Base-by-base conservation (phyloP, 2,329 filamentous ascomycete species). In the Pezicula radicicola region DNA sequence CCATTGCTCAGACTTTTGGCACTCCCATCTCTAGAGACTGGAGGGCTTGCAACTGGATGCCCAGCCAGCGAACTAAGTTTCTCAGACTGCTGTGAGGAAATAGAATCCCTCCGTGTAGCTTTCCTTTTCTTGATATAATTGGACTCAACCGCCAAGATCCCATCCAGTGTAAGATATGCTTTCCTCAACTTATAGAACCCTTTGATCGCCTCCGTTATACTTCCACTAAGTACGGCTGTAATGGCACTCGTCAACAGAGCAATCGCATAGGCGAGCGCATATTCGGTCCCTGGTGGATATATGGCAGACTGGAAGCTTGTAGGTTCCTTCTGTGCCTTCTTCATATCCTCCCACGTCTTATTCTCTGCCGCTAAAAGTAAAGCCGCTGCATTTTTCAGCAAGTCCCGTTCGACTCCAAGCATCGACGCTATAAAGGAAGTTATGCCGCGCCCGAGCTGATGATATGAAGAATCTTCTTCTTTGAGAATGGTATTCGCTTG, bases 141-240 rank as follows among this genome's bases (percentile, higher is more conserved):
- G 21, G 79, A 79, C 70, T 96, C 92, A 33, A 86, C 81, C 54
- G 88, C 80, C 65, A 92, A 78, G 50, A 99, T 89, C 9, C 78
- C 79, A 63, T 96, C 88, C 3, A 99, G 75, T 0, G 91, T 87
- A 37, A 91, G 74, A 63, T 89, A 97, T 0, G 93, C 93, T 67
- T 95, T 96, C 55, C 93, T 80, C 60, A 97, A 72, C 70, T 94
- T 96, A 66, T 96, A 95, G 65, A 97, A 97, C 6, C 91, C 91
- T 70, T 87, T 91, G 68, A 97, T 82, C 15, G 85, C 91, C 68
- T 97, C 94, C 0, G 92, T 93, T 62, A 97, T 72, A 66, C 89
- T 96, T 73, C 97, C 94, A 59, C 95, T 95, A 61, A 97, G 74
- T 15, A 97, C 89, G 0, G 85, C 90, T 1, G 97, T 85, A 1